Evolutionary conservation across 371 early-diverging fungal genomes (phyloP).

Genomic region (Haplosporangium sp.): DNA sequence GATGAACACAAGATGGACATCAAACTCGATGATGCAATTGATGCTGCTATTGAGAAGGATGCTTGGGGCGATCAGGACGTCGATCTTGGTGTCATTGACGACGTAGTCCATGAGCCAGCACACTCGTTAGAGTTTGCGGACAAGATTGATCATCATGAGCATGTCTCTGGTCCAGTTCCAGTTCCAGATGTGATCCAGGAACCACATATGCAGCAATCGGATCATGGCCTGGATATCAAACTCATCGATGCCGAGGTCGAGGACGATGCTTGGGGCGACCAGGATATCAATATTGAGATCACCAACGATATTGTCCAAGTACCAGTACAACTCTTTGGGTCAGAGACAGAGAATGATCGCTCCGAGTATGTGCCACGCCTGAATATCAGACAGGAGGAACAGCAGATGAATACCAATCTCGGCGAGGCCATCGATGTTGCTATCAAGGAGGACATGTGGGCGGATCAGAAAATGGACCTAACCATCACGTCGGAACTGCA

Average conservation of each 20-base stretch:
- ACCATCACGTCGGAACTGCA: background rate
- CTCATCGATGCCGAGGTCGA: background rate
- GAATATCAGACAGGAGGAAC: background rate
- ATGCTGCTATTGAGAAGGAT: background rate
- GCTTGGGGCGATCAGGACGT: constrained; percentile 4
- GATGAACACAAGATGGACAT: too few relatives aligned
- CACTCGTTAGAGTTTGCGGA: too few relatives aligned
- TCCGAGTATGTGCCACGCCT: background rate
- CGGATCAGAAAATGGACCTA: constrained; percentile 1
- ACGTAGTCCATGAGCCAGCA: too few relatives aligned
- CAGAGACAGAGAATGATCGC: too few relatives aligned
- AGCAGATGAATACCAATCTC: too few relatives aligned
- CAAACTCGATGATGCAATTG: background rate
- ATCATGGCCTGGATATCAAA: background rate
- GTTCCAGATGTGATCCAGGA: too few relatives aligned
- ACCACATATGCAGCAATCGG: too few relatives aligned
- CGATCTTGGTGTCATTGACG: background rate
- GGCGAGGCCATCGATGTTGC: background rate
- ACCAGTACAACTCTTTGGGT: too few relatives aligned
- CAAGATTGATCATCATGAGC: too few relatives aligned
- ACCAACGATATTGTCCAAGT: too few relatives aligned
- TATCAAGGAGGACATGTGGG: constrained; percentile 16
- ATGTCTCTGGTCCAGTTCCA: too few relatives aligned
- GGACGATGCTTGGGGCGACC: constrained; percentile 14
- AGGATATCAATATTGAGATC: background rate